Base-by-base conservation (phyloP, 208 protist genomes). In the Borovskyia barvae region DNA sequence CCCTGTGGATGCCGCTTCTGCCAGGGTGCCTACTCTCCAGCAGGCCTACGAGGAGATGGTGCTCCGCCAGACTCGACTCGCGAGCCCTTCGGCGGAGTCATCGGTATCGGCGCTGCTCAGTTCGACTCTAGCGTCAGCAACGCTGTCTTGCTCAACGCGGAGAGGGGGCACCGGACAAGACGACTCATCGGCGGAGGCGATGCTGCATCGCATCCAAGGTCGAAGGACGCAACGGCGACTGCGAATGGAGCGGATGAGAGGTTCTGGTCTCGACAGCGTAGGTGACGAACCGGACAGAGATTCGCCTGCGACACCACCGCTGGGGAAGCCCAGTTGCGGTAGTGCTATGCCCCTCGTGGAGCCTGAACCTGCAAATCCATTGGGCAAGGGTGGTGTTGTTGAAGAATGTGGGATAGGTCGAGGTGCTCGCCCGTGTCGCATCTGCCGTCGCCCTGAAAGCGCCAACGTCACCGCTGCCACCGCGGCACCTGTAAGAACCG, bases 171-270 rank as follows among this genome's bases (percentile, higher is more conserved):
- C 14, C 7, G 20, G 5, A 8, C 26, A 14, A n/a, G 64, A 64
- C 41, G 55, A 64, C 55, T 25, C 48, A 33, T 64, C 64, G 0
- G 55, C 64, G 19, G 54, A 71, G 26, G 55, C 64, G 30, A 53
- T 71, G 55, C 41, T 63, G 54, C 64, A 64, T 9, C 55, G 64
- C 33, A 64, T 64, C 47, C 64, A 71, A 26, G 39, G 47, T 15
- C 64, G 75, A 20, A 64, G 64, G 11, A 72, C 76, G 45, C 61
- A 72, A 41, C 69, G 75, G 9, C 75, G 66, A 28, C 65, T 59
- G 46, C 75, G 75, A 1, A 26, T 86, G 30, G 49, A 73, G 36
- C 54, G 72, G 33, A 69, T 75, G 36, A 47, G 62, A 14, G 52
- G 36, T 8, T n/a, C 28, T 26, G n/a, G 32, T 3, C n/a, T 45